A percentile compares a stretch with the other conserved stretches of the same genome.
Conservation (phyloP, 305 asterid species). For the Fraxinus dipetala region DNA sequence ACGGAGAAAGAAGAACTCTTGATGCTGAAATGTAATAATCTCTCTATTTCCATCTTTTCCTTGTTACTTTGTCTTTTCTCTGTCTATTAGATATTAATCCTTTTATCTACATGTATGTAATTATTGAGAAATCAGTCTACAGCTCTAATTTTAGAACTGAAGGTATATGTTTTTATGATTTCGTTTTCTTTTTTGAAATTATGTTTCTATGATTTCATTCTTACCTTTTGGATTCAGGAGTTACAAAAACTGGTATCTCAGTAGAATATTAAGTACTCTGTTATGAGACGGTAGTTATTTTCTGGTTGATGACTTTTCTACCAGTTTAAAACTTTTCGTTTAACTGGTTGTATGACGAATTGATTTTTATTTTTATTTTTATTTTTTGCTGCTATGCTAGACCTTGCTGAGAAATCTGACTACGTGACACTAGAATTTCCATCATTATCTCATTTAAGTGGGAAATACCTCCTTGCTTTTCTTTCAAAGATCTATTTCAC, state of each 20-base stretch:
- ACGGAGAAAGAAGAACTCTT: constrained; percentile 66
- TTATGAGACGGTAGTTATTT: not conserved
- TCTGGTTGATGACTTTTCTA: not conserved
- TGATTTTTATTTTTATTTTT: not conserved
- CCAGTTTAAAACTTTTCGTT: not conserved
- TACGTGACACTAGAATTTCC: not conserved
- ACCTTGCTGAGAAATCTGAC: not conserved
- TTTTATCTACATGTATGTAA: not conserved
- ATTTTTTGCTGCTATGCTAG: not conserved
- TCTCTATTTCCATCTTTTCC: not conserved
- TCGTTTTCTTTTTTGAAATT: not conserved
- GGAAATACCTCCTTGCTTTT: not conserved
- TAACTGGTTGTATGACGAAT: not conserved
- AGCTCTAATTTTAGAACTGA: not conserved
- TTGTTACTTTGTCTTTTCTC: constrained; percentile 9
- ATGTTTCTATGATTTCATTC: not conserved
- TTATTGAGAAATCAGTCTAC: not conserved
- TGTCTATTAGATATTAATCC: not conserved
- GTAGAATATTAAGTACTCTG: not conserved
- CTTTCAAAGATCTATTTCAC: not conserved
- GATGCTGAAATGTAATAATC: constrained; percentile 65
- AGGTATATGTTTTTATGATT: not conserved
- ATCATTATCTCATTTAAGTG: not conserved
- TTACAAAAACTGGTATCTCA: not conserved
- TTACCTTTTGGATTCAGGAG: not conserved